Percentiles rank a stretch among this genome's conserved stretches.
Evolutionary conservation across 352 stramenopile genomes (phyloP).

Genomic region (Phytophthora megakarya): DNA sequence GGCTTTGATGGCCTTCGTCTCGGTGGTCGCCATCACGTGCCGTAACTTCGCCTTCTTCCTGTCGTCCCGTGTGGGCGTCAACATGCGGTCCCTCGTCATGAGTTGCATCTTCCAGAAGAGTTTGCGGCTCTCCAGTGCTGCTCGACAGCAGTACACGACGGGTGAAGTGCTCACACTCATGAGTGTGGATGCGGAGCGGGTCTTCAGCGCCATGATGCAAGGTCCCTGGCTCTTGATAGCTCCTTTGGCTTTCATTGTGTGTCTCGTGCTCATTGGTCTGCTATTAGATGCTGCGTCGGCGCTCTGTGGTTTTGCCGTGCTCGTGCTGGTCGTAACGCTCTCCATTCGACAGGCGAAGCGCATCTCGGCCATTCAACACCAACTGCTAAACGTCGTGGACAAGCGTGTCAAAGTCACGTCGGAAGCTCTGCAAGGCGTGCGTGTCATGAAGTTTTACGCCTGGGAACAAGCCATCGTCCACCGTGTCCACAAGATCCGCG

Average conservation of each 20-base stretch:
- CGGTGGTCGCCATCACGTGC: slow-evolving; percentile 27
- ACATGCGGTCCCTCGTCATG: slow-evolving; percentile 41
- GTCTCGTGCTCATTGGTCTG: slow-evolving; percentile 31
- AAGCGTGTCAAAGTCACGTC: slow-evolving; percentile 91
- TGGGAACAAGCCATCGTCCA: slow-evolving; percentile 59
- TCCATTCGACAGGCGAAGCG: slow-evolving; percentile 7
- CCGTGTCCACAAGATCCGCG: slow-evolving; percentile 45
- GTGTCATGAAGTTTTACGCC: slow-evolving; percentile 90
- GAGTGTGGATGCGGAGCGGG: slow-evolving; percentile 36
- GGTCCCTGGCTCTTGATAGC: slow-evolving; percentile 31
- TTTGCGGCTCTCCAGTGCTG: slow-evolving; percentile 63
- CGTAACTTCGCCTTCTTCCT: slow-evolving; percentile 41
- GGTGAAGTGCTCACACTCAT: slow-evolving; percentile 41
- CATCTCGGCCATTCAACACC: slow-evolving; percentile 17
- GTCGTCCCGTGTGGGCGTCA: slow-evolving; percentile 30
- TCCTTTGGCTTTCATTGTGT: slow-evolving; percentile 28
- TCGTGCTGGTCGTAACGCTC: slow-evolving; percentile 26
- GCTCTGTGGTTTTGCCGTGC: slow-evolving; percentile 12
- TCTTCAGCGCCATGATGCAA: slow-evolving; percentile 34
- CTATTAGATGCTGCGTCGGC: slow-evolving; percentile 24
- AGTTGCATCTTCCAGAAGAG: slow-evolving; percentile 41
- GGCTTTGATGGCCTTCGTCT: slow-evolving; percentile 14
- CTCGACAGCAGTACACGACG: slow-evolving; percentile 31
- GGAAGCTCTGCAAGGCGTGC: slow-evolving; percentile 88
- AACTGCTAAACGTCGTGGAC: slow-evolving; percentile 43